Conservation (phyloP, 768 basidiomycete genomes). For the Naematelia aurantialba region DNA sequence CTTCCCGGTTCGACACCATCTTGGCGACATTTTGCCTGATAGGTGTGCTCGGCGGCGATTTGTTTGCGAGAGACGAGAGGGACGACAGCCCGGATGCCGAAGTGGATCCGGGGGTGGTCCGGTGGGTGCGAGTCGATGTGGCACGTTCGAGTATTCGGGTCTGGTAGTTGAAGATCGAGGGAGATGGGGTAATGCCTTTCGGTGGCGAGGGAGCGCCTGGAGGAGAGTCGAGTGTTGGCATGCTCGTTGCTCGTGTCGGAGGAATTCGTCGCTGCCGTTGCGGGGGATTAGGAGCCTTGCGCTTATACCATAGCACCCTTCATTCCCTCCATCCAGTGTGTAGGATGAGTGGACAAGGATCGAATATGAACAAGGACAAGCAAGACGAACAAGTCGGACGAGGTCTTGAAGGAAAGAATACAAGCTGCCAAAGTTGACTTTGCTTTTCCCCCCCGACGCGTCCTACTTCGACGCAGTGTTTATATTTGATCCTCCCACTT, state of each 20-base stretch:
- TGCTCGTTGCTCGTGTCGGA: not conserved
- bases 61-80: constrained; percentile 15
- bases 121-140: constrained; percentile 10
- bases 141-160: constrained; percentile 35
- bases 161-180: constrained; percentile 42
- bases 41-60: constrained; percentile 36
- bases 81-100: constrained; percentile 14
- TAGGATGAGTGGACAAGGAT: too few species aligned
- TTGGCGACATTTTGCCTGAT: constrained; percentile 26
- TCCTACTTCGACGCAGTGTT: not conserved
- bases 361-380: too few species aligned
- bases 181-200: constrained; percentile 30
- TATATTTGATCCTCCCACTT: constrained; percentile 8
- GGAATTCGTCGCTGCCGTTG: constrained; percentile 1
- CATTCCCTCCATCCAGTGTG: too few species aligned
- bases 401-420: not conserved
- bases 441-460: constrained; percentile 5
- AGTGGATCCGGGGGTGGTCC: constrained; percentile 11
- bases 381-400: too few species aligned
- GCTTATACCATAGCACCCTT: too few species aligned
- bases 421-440: constrained; percentile 9
- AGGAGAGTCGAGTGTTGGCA: constrained; percentile 1
- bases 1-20: constrained; percentile 24
- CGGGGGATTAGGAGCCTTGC: too few species aligned
- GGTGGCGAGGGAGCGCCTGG: constrained; percentile 35